A percentile compares a stretch with the other conserved stretches of the same genome.
These are phyloP conservation scores for Gentiana dahurica DNA, from an alignment of 257 asterid genomes.

Conservation along the genomic window DNA sequence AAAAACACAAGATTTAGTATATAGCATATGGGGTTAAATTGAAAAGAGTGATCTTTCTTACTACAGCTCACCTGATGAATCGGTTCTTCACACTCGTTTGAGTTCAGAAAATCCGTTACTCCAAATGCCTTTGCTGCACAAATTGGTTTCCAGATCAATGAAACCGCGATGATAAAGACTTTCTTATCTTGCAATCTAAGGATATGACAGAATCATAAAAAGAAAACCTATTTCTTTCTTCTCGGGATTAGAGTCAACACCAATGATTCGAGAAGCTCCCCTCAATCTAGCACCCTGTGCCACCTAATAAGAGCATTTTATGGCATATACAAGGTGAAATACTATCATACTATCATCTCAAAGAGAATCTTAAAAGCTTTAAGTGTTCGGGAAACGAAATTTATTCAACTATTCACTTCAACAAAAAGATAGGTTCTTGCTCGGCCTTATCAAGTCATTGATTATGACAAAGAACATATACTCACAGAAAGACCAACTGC, in stretches of 20 bases:
- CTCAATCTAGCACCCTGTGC: conserved; percentile 90
- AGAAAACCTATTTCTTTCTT: conserved; percentile 55
- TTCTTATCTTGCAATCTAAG: conserved; percentile 1
- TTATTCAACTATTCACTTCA: too few relatives aligned
- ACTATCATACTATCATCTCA: too few relatives aligned
- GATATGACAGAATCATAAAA: background rate
- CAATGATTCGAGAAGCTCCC: conserved; percentile 85
- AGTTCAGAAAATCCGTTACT: conserved; percentile 72
- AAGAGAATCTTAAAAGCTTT: too few relatives aligned
- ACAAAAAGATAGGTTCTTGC: too few relatives aligned
- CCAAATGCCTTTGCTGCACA: conserved; percentile 78
- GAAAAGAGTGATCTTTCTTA: background rate
- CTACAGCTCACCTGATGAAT: conserved; percentile 59
- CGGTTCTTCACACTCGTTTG: conserved; percentile 66
- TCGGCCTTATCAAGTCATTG: background rate
- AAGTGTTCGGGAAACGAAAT: too few relatives aligned
- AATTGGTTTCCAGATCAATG: conserved; percentile 6
- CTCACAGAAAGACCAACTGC: conserved; percentile 98
- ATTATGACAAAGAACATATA: conserved; percentile 10
- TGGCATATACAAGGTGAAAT: background rate
- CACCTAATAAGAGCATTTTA: conserved; percentile 37
- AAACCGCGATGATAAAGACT: background rate
- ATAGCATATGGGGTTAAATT: background rate
- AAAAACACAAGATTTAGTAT: background rate
- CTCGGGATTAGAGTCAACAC: conserved; percentile 65